These are phyloP conservation scores for Cladosporium sp. DNA, from an alignment of 2,329 filamentous ascomycete genomes.

Conservation along the genomic window DNA sequence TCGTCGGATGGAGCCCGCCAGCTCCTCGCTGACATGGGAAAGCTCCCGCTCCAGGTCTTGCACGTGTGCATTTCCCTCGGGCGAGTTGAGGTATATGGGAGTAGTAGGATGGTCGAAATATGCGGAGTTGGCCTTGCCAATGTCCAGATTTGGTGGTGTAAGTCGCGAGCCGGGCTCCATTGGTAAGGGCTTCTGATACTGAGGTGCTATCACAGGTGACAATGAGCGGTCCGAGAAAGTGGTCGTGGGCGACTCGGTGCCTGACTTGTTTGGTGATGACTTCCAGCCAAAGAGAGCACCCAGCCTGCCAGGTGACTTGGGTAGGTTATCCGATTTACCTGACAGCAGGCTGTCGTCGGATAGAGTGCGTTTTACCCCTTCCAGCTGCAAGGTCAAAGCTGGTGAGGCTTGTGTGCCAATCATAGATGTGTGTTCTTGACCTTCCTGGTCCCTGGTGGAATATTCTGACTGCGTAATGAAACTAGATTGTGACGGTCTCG, in stretches of 20 bases:
- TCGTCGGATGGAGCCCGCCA: constrained; percentile 85
- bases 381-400: constrained; percentile 31
- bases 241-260: constrained; percentile 53
- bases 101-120: constrained; percentile 47
- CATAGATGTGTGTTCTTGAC: constrained; percentile 18
- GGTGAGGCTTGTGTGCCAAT: constrained; percentile 23
- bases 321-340: constrained; percentile 26
- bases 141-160: constrained; percentile 48
- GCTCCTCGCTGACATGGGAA: constrained; percentile 85
- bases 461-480: constrained; percentile 20
- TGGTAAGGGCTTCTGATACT: constrained; percentile 23
- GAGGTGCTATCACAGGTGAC: constrained; percentile 56
- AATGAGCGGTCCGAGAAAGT: constrained; percentile 58
- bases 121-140: constrained; percentile 46
- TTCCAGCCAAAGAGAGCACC: constrained; percentile 67
- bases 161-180: constrained; percentile 30
- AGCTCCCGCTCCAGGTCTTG: constrained; percentile 93
- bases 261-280: constrained; percentile 49
- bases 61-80: constrained; percentile 51
- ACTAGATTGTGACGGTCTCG: constrained; percentile 23
- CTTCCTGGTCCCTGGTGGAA: constrained; percentile 5
- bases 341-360: constrained; percentile 28
- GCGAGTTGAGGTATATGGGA: constrained; percentile 38
- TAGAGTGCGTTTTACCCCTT: constrained; percentile 31
- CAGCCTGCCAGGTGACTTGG: constrained; percentile 49